Base-by-base conservation (phyloP, 768 basidiomycete genomes). In the Leccinum subgranulosum region DNA sequence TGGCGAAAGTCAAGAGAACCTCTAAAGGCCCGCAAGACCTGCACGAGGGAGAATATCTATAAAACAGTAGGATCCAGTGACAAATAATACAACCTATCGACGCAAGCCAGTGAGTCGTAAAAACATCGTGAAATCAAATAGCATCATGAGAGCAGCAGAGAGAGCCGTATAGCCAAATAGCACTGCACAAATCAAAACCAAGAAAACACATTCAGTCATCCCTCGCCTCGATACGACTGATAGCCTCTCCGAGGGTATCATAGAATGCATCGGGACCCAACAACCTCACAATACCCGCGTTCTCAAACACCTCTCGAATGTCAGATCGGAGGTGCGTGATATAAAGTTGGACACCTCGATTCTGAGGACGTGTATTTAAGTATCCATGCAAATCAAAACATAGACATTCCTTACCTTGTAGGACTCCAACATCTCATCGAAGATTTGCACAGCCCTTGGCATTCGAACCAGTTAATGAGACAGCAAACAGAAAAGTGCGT, bases 371-470 rank as follows among this genome's bases (percentile, higher is more conserved):
- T 33, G 27, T 34, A 19, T 11, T 31, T 31, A 11, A 54, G 36
- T 10, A 11, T 60, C 46, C 39, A 49, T 7, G 21, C 17, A 36
- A 46, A 48, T 17, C 17, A 19, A 21, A 17, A 27, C 6, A 15
- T 3, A 4, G 10, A 9, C 6, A 3, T 7, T 23, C 29, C 71
- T 58, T 62, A 88, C 92, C 73, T 82, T 79, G 73, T 97, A 94
- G 14, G 90, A 87, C 61, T 86, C 83, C 46, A 87, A 73, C 2
- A 94, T 72, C 68, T 95, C 93, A 57, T 81, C 79, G 65, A 95
- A 85, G 61, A 94, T 90, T 71, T 93, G 91, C 9, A 86, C 82
- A 28, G 94, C 92, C 28, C 91, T 93, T 65, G 28, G 33, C 19
- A 45, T 27, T 53, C 57, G 5, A 56, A 51, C 36, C 23, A 53